phyloP scores from a whole-genome alignment of 2,329 filamentous ascomycete genomes.

The Aspergillus novofumigatus region DNA sequence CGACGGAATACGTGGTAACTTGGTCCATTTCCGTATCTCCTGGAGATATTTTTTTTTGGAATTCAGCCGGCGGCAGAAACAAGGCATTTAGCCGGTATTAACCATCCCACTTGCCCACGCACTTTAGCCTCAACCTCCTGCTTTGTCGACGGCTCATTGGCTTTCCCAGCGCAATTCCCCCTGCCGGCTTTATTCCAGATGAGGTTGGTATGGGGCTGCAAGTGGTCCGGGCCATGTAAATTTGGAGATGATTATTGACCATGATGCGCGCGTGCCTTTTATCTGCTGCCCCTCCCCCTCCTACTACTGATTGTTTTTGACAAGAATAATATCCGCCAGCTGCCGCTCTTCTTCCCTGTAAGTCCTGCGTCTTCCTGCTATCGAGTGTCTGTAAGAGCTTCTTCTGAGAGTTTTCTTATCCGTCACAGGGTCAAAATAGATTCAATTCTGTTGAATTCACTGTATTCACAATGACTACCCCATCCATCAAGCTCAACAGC shows the following conservation, averaged over 20 bases:
- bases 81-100: neutral
- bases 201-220: neutral
- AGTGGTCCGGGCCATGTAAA: neutral
- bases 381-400: neutral
- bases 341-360: neutral
- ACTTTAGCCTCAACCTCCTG: neutral
- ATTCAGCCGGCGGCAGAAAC: neutral
- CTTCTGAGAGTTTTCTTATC: neutral
- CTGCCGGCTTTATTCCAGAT: neutral
- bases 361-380: neutral
- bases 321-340: neutral
- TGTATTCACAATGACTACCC: neutral
- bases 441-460: neutral
- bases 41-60: neutral
- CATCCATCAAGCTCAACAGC: constrained; percentile 19
- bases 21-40: too few relatives aligned
- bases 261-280: neutral
- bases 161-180: neutral
- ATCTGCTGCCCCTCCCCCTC: neutral
- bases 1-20: too few relatives aligned
- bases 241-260: neutral
- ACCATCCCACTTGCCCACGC: neutral
- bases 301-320: neutral
- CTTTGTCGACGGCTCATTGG: neutral
- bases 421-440: neutral